phyloP scores from a whole-genome alignment of 345 rosid genomes.

The Luvunga scandens region DNA sequence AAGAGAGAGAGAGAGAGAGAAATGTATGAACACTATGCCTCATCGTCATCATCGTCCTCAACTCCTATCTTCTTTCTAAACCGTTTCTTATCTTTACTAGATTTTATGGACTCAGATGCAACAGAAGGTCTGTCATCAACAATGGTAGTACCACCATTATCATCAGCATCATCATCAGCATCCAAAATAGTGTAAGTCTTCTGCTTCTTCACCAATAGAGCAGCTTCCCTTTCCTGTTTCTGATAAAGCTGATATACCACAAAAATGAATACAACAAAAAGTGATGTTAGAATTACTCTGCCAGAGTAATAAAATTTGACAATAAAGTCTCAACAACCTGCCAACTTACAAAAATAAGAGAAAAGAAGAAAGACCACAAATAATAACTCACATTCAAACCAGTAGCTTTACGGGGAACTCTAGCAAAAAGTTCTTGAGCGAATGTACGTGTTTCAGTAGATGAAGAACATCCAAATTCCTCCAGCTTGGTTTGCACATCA shows the following conservation, averaged over 20 bases:
- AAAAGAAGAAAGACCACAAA: not conserved
- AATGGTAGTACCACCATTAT: slow-evolving; percentile 22
- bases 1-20: slow-evolving; percentile 7
- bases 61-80: slow-evolving; percentile 77
- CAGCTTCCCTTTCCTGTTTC: slow-evolving; percentile 86
- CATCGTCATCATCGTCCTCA: slow-evolving; percentile 68
- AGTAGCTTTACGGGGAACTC: slow-evolving; percentile 51
- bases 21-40: slow-evolving; percentile 44
- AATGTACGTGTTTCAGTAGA: slow-evolving; percentile 51
- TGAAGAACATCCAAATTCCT: slow-evolving; percentile 49
- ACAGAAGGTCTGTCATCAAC: slow-evolving; percentile 31
- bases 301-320: not conserved
- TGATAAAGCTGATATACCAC: slow-evolving; percentile 55
- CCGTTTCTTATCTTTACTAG: slow-evolving; percentile 54
- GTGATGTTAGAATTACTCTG: not conserved
- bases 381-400: slow-evolving; percentile 55
- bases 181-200: slow-evolving; percentile 62
- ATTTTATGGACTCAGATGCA: slow-evolving; percentile 40
- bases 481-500: slow-evolving; percentile 49
- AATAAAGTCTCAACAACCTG: not conserved
- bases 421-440: slow-evolving; percentile 53
- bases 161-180: slow-evolving; percentile 78
- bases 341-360: not conserved
- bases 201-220: slow-evolving; percentile 72
- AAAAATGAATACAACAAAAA: not conserved